phyloP scores from a whole-genome alignment of 768 basidiomycete species.

The Pulveroboletus sp. region DNA sequence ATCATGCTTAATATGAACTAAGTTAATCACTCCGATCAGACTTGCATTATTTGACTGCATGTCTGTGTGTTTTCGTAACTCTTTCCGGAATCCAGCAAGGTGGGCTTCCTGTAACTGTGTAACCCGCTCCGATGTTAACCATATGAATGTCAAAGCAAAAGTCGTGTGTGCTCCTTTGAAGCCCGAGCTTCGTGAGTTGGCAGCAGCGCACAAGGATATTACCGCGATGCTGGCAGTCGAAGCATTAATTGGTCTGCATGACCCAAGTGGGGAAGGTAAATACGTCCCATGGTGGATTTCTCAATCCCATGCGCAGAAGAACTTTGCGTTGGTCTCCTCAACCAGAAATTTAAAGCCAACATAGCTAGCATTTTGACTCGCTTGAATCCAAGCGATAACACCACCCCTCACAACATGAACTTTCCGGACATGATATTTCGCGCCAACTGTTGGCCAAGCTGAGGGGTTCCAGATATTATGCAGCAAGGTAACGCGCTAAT shows the following conservation, averaged over 20 bases:
- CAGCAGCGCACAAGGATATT: neutral
- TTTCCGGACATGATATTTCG: neutral
- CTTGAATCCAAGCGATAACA: no score
- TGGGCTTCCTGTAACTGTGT: neutral
- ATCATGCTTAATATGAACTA: neutral
- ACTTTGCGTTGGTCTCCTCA: no score
- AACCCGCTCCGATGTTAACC: no score
- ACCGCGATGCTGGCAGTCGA: constrained; percentile 6
- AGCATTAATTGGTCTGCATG: neutral
- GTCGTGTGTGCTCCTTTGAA: constrained; percentile 4
- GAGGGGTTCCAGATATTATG: constrained; percentile 8
- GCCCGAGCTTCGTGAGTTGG: constrained; percentile 13
- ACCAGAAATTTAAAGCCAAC: no score
- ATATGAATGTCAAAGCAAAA: neutral
- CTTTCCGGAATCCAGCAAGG: constrained; percentile 17
- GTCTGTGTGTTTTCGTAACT: constrained; percentile 15
- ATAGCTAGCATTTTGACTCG: no score
- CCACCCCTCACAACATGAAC: no score
- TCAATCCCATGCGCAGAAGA: no score
- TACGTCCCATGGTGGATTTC: neutral
- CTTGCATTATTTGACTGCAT: constrained; percentile 5
- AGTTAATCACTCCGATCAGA: constrained; percentile 11
- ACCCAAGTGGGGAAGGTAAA: neutral
- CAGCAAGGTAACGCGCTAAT: neutral
- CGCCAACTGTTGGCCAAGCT: neutral